Conservation (phyloP, 2,329 filamentous ascomycete genomes). For the Stylonectria norvegica region DNA sequence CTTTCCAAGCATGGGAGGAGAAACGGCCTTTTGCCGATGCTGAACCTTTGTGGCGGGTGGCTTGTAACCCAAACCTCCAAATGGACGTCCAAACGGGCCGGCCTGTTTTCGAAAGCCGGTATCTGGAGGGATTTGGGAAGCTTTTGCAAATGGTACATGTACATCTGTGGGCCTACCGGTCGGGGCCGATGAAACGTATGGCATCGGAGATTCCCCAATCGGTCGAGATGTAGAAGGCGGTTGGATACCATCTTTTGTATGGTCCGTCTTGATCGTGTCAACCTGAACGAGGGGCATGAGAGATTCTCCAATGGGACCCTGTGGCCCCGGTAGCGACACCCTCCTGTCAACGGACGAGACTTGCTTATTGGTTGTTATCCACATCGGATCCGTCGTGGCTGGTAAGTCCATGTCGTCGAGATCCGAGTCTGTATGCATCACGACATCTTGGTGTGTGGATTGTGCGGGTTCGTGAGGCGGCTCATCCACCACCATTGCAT, state of each 20-base stretch:
- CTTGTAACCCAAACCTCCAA: conserved; percentile 37
- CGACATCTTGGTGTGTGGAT: conserved; percentile 19
- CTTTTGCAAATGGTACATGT: conserved; percentile 21
- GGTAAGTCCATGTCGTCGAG: conserved; percentile 42
- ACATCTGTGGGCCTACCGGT: conserved; percentile 18
- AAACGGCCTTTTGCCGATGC: conserved; percentile 51
- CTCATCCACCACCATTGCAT: too few species aligned
- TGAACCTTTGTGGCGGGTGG: conserved; percentile 36
- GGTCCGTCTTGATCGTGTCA: conserved; percentile 19
- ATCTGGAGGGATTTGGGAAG: conserved; percentile 38
- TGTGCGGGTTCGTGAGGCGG: conserved; percentile 11
- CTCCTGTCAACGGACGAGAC: conserved; percentile 22
- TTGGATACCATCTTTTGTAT: conserved; percentile 19
- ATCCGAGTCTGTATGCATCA: conserved; percentile 39
- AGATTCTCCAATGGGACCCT: conserved; percentile 25
- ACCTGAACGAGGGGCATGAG: conserved; percentile 24
- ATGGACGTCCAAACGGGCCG: conserved; percentile 42
- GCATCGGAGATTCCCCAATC: conserved; percentile 25
- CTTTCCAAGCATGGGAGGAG: conserved; percentile 83
- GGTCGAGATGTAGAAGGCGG: conserved; percentile 17
- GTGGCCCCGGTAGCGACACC: conserved; percentile 25
- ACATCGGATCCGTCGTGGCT: conserved; percentile 39
- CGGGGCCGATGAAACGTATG: conserved; percentile 21
- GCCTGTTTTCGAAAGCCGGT: conserved; percentile 38
- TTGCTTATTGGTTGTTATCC: conserved; percentile 37